Base-by-base conservation (phyloP, 768 basidiomycete species). In the Asterophora lycoperdoides region DNA sequence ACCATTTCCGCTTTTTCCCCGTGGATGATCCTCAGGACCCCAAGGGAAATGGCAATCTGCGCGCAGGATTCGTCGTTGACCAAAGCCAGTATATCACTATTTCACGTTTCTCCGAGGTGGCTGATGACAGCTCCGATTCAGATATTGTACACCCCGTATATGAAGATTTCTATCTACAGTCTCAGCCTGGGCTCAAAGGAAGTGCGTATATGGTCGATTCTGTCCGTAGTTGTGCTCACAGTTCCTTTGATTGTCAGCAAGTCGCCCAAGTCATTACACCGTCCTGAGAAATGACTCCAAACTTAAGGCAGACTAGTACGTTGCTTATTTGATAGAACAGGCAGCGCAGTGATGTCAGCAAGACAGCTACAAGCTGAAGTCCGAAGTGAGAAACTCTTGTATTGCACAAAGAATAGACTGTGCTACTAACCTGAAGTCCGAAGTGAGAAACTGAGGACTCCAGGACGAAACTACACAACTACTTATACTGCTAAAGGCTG, bases 141-240 rank as follows among this genome's bases (percentile, higher is more conserved):
- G 77, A 80, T 8, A 75, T 83, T 26, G 68, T 71, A 1, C 77
- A 81, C 56, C 80, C 81, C 0, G 65, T 74, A 0, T 80, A 80
- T 54, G 71, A 71, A 19, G 83, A 84, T 52, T 84, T 79, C 60
- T 85, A 84, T 57, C 68, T 84, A 2, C 79, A 80, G 46, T 79
- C 77, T 0, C 80, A 82, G 30, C 67, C 68, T 0, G 80, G 79
- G 5, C 51, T 82, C 0, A 66, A 76, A 36, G 80, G 75, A 48
- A 78, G 75, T 77, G 52, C 56, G 73, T 66, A 34, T 34, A 8
- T 15, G 28, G 6, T 10, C 15, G 17, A 8, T 8, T 8, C 28
- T 44, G 8, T n/a, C 11, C 33, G 23, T 49, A 3, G 2, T 43
- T 1, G 13, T 4, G 30, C 30, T 32, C 30, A 32, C 13, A 32